phyloP scores from a whole-genome alignment of 331 rosid species.

The Cydonia oblonga region DNA sequence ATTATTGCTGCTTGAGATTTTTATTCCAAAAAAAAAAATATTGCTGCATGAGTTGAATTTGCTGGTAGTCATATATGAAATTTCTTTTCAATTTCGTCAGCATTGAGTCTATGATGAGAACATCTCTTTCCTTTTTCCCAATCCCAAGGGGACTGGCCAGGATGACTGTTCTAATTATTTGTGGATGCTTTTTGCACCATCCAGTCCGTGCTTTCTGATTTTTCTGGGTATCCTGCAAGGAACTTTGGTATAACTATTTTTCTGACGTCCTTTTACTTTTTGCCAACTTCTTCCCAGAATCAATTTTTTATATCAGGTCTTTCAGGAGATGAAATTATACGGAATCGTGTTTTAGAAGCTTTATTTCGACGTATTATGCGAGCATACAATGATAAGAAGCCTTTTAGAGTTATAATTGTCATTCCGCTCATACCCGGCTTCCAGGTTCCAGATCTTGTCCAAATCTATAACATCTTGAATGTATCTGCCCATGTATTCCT shows the following conservation, averaged over 20 bases:
- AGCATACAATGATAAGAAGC: constrained; percentile 72
- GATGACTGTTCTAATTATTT: background rate
- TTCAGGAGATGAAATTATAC: constrained; percentile 73
- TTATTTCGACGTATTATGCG: constrained; percentile 61
- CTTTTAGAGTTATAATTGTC: constrained; percentile 79
- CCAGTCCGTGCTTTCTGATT: background rate
- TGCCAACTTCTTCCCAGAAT: constrained; percentile 59
- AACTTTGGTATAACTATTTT: background rate
- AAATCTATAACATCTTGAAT: background rate
- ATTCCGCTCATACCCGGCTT: constrained; percentile 98
- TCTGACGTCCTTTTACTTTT: constrained; percentile 25
- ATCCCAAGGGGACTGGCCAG: background rate
- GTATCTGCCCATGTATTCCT: background rate
- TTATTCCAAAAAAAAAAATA: too few relatives aligned
- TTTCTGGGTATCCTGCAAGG: background rate
- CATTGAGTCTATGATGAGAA: background rate
- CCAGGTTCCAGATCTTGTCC: constrained; percentile 50
- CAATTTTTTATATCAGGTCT: constrained; percentile 98
- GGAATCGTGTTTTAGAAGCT: constrained; percentile 86
- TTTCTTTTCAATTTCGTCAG: constrained; percentile 2
- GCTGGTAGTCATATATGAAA: background rate
- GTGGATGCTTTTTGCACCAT: background rate
- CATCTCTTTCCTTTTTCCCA: background rate
- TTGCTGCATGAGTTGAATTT: background rate
- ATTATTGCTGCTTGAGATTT: background rate